phyloP scores from a whole-genome alignment of 2,329 filamentous ascomycete species.

The Hymenoscyphus scutula region DNA sequence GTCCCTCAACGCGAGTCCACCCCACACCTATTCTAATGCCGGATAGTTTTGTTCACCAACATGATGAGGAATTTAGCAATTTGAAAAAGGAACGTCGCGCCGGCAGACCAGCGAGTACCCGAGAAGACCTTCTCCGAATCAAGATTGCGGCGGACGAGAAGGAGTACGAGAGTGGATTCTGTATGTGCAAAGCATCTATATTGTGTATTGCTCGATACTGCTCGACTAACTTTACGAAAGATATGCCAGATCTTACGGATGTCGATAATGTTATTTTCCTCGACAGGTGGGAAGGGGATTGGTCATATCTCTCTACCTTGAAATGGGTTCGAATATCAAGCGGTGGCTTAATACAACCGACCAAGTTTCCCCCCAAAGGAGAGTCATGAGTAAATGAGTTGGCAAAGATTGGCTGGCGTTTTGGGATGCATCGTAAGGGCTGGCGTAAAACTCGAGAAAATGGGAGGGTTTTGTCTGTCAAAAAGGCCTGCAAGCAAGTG shows the following conservation, averaged over 20 bases:
- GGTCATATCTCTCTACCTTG: constrained; percentile 74
- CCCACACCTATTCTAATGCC: constrained; percentile 13
- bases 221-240: constrained; percentile 37
- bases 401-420: constrained; percentile 16
- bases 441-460: constrained; percentile 18
- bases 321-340: constrained; percentile 73
- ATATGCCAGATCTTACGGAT: constrained; percentile 72
- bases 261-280: constrained; percentile 64
- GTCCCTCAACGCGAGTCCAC: constrained; percentile 40
- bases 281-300: constrained; percentile 76
- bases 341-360: constrained; percentile 62
- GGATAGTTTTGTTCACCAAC: constrained; percentile 61
- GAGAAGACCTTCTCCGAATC: constrained; percentile 74
- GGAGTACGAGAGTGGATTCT: constrained; percentile 81
- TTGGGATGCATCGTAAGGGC: constrained; percentile 13
- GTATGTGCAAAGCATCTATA: constrained; percentile 43
- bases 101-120: constrained; percentile 73
- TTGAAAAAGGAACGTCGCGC: constrained; percentile 69
- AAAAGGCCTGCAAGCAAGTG: background rate
- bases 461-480: too few relatives aligned
- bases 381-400: constrained; percentile 26
- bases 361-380: constrained; percentile 74
- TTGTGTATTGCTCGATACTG: too few relatives aligned
- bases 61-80: constrained; percentile 67
- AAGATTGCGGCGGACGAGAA: constrained; percentile 69